Conservation (phyloP, 768 basidiomycete genomes). For the Leucocoprinus leucothites region DNA sequence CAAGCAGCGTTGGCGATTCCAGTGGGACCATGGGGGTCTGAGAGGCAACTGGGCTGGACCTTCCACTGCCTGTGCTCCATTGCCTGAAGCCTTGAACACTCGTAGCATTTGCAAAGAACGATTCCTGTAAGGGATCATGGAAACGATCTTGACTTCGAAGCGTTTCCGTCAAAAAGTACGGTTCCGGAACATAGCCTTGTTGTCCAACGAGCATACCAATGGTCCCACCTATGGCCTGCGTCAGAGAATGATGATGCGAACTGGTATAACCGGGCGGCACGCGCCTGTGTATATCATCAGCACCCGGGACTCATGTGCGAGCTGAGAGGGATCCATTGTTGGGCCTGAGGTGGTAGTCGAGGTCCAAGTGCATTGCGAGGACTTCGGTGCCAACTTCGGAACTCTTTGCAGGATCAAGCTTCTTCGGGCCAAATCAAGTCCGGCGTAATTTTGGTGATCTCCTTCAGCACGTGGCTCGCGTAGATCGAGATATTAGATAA, state of each 20-base stretch:
- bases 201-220: slow-evolving; percentile 84
- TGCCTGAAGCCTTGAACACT: slow-evolving; percentile 78
- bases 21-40: slow-evolving; percentile 20
- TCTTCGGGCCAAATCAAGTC: background rate
- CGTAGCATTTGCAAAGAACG: slow-evolving; percentile 76
- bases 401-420: slow-evolving; percentile 2
- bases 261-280: background rate
- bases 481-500: slow-evolving; percentile 11
- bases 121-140: slow-evolving; percentile 87
- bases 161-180: slow-evolving; percentile 83
- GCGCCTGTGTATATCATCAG: slow-evolving; percentile 81
- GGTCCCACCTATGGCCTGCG: slow-evolving; percentile 54
- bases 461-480: background rate
- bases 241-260: background rate
- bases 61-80: slow-evolving; percentile 65
- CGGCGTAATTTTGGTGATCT: background rate
- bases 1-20: slow-evolving; percentile 43
- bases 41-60: slow-evolving; percentile 43
- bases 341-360: background rate
- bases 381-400: slow-evolving; percentile 2
- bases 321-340: slow-evolving; percentile 47
- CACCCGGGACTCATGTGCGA: slow-evolving; percentile 71
- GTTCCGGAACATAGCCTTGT: slow-evolving; percentile 81
- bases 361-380: background rate
- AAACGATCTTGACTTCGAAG: slow-evolving; percentile 82